These are phyloP conservation scores for Cymbopogon citratus DNA, from an alignment of 176 grass and related monocot genomes.

Conservation along the genomic window DNA sequence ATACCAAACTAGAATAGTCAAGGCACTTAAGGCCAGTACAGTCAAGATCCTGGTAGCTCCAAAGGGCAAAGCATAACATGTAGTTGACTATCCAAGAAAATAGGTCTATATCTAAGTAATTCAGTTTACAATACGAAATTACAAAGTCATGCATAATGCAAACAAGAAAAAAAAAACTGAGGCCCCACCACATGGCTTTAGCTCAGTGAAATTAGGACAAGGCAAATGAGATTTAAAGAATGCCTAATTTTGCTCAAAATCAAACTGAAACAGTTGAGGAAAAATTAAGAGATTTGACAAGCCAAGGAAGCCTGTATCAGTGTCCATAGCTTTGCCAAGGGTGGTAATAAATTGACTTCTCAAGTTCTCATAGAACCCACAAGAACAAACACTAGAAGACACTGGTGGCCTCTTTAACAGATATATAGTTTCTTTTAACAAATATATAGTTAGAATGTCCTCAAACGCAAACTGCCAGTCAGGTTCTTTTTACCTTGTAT, in stretches of 20 bases:
- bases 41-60: neutral
- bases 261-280: neutral
- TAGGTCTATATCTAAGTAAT: neutral
- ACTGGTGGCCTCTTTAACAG: neutral
- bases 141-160: neutral
- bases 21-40: neutral
- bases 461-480: neutral
- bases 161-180: fast-evolving
- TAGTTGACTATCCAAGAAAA: neutral
- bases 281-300: neutral
- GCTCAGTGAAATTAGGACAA: neutral
- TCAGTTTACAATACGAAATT: neutral
- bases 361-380: neutral
- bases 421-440: no score
- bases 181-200: neutral
- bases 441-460: neutral
- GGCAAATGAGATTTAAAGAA: neutral
- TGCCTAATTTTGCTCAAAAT: neutral
- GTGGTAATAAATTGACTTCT: neutral
- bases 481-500: neutral
- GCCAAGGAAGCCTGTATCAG: neutral
- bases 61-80: neutral
- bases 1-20: neutral
- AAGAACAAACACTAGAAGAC: no score
- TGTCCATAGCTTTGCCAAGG: neutral